These are phyloP conservation scores for Stemphylium beticola DNA, from an alignment of 2,329 filamentous ascomycete genomes.

Conservation along the genomic window DNA sequence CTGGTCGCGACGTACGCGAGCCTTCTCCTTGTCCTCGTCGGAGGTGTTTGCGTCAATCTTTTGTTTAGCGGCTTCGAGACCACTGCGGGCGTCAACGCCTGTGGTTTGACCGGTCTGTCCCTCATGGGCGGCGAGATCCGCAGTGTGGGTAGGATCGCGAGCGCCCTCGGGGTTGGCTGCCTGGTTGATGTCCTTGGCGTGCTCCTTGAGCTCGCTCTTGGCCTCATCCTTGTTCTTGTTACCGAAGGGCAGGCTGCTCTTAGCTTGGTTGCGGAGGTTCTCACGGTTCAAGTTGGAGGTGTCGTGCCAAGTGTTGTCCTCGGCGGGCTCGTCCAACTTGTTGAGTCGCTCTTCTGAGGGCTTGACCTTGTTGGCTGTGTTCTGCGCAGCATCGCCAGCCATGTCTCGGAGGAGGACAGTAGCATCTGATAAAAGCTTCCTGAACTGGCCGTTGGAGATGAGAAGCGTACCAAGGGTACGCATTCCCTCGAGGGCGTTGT, in stretches of 20 bases:
- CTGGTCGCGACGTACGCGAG: conserved; percentile 53
- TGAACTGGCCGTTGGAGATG: conserved; percentile 95
- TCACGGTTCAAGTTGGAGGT: conserved; percentile 76
- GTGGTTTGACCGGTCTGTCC: conserved; percentile 55
- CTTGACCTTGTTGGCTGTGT: conserved; percentile 75
- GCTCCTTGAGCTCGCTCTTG: conserved; percentile 52
- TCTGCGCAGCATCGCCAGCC: conserved; percentile 84
- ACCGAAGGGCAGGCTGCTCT: conserved; percentile 61
- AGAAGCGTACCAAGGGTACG: conserved; percentile 86
- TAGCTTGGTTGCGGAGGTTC: conserved; percentile 71
- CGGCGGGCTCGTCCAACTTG: conserved; percentile 82
- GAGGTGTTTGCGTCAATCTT: conserved; percentile 68
- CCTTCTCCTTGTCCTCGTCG: conserved; percentile 61
- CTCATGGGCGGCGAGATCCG: conserved; percentile 58
- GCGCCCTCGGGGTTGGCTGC: conserved; percentile 63
- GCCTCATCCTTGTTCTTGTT: conserved; percentile 66
- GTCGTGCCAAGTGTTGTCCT: conserved; percentile 94
- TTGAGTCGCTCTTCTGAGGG: conserved; percentile 77
- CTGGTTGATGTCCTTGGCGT: conserved; percentile 63
- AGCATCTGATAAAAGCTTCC: conserved; percentile 84
- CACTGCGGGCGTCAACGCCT: conserved; percentile 61
- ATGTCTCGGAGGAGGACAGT: conserved; percentile 85
- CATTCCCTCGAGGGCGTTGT: conserved; percentile 82
- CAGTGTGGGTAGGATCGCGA: conserved; percentile 61
- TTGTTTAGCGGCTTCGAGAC: conserved; percentile 60